Conservation (phyloP, 2,329 filamentous ascomycete species). For the Dactylellina parvicollis region DNA sequence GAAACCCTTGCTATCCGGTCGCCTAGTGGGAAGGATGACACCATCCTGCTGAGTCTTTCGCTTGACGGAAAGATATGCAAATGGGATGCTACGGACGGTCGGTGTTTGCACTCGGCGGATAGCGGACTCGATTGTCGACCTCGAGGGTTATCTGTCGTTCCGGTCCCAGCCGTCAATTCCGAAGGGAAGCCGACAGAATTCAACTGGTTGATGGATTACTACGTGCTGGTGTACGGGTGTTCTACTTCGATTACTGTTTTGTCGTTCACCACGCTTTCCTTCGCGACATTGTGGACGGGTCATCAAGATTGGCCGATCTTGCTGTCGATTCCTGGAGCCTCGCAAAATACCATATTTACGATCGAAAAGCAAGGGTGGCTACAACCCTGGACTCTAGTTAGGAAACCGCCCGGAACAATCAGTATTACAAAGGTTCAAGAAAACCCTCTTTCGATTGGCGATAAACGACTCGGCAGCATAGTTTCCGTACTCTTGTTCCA, state of each 20-base stretch:
- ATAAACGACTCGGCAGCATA: constrained; percentile 45
- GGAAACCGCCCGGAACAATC: constrained; percentile 34
- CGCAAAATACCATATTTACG: constrained; percentile 54
- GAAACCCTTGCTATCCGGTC: constrained; percentile 40
- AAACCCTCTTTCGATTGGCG: constrained; percentile 40
- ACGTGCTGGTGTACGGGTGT: constrained; percentile 56
- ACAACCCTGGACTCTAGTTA: constrained; percentile 55
- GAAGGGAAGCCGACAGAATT: constrained; percentile 37
- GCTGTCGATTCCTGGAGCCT: constrained; percentile 46
- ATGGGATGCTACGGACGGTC: constrained; percentile 54
- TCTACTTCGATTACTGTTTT: constrained; percentile 56
- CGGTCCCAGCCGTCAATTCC: constrained; percentile 37
- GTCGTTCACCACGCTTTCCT: constrained; percentile 55
- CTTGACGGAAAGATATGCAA: constrained; percentile 55
- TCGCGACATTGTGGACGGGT: constrained; percentile 55
- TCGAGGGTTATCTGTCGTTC: constrained; percentile 50
- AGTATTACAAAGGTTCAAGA: constrained; percentile 50
- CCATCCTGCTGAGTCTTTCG: constrained; percentile 54
- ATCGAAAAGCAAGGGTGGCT: constrained; percentile 50
- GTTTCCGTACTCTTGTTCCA: constrained; percentile 39
- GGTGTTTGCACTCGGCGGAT: constrained; percentile 55
- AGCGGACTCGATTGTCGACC: constrained; percentile 45
- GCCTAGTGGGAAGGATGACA: constrained; percentile 45
- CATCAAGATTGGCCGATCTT: constrained; percentile 57
- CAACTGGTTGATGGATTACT: constrained; percentile 51